Percentiles rank a stretch among this genome's conserved stretches.
These are phyloP conservation scores for Candida xiaguanensis DNA, from an alignment of 805 yeast genomes.

Conservation along the genomic window DNA sequence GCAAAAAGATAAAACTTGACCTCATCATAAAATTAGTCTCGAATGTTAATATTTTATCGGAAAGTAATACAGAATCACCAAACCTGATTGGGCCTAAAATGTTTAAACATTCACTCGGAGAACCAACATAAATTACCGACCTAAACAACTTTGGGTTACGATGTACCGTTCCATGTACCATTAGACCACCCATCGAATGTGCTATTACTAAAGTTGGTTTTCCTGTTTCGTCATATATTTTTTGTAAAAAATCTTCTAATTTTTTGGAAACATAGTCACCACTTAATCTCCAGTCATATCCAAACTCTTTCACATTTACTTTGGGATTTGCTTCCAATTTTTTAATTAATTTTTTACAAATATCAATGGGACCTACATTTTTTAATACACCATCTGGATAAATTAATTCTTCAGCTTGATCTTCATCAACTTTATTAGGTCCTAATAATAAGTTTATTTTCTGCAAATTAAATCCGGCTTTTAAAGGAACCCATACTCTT, in stretches of 20 bases:
- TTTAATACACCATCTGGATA: conserved; percentile 75
- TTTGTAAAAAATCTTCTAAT: conserved; percentile 45
- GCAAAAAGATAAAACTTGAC: conserved; percentile 74
- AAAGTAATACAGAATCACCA: conserved; percentile 76
- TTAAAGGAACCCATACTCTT: conserved; percentile 82
- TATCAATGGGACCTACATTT: conserved; percentile 85
- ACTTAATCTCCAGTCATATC: conserved; percentile 93
- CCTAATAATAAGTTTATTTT: conserved; percentile 71
- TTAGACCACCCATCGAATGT: conserved; percentile 93
- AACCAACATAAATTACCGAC: conserved; percentile 77
- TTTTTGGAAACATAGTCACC: conserved; percentile 51
- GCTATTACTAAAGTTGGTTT: conserved; percentile 71
- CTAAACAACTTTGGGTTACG: conserved; percentile 63
- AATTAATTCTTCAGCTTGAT: conserved; percentile 46
- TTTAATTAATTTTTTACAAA: conserved; percentile 58
- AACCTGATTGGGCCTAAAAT: conserved; percentile 80
- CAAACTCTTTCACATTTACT: conserved; percentile 65
- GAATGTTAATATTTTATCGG: conserved; percentile 69
- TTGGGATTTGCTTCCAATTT: conserved; percentile 53
- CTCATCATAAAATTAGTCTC: conserved; percentile 89
- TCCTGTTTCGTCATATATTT: conserved; percentile 45
- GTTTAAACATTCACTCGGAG: conserved; percentile 80
- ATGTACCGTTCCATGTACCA: conserved; percentile 77
- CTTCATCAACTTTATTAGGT: conserved; percentile 68
- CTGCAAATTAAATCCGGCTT: conserved; percentile 75